Evolutionary conservation across 179 eudicot genomes (phyloP).

Genomic region (Actinidia chinensis): DNA sequence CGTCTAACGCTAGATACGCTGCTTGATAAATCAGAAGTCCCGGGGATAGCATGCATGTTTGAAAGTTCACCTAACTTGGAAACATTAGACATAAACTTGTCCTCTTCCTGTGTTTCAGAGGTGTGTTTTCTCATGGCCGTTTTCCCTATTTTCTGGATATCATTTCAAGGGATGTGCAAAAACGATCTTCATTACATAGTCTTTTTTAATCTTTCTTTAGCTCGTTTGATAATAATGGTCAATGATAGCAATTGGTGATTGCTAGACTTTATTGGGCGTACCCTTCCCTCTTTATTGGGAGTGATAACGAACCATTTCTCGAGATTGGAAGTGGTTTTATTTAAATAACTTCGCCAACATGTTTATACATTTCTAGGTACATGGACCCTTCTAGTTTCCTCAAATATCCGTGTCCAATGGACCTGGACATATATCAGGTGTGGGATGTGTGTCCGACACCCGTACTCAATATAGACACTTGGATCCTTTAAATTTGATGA

Average conservation of each 20-base stretch:
- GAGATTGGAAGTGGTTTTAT: not conserved
- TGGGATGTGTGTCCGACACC: too few relatives aligned
- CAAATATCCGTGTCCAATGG: too few relatives aligned
- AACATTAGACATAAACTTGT: constrained; percentile 5
- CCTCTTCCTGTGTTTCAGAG: not conserved
- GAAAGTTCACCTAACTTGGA: constrained; percentile 1
- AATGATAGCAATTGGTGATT: not conserved
- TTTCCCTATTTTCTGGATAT: not conserved
- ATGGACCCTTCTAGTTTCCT: too few relatives aligned
- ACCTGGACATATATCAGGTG: too few relatives aligned
- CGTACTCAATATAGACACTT: too few relatives aligned
- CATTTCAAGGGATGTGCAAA: too few relatives aligned
- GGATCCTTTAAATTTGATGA: too few relatives aligned
- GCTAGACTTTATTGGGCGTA: not conserved
- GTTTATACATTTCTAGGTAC: not conserved
- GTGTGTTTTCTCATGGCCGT: not conserved
- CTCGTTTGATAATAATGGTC: not conserved
- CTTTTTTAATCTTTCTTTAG: not conserved
- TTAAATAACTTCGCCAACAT: not conserved
- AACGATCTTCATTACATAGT: too few relatives aligned
- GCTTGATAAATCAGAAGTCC: not conserved
- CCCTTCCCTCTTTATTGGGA: not conserved
- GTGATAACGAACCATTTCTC: not conserved
- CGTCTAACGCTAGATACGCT: not conserved
- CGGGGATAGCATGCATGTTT: constrained; percentile 2